Base-by-base conservation (phyloP, 192 early-diverging fungal genomes). In the Geranomyces variabilis region DNA sequence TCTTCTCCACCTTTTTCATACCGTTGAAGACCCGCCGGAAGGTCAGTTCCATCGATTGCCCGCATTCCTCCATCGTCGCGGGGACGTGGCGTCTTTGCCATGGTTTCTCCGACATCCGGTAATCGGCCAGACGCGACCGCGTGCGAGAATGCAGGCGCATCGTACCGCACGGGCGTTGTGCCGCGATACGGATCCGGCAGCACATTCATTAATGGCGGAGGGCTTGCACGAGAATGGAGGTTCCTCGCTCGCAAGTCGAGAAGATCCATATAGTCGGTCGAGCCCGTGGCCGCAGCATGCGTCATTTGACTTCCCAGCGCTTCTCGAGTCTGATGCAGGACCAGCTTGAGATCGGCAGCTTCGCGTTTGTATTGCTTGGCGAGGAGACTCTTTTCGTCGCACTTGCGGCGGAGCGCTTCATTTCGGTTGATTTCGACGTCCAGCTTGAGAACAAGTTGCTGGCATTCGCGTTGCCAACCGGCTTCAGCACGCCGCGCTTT, bases 401-500 rank as follows among this genome's bases (percentile, higher is more conserved):
- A 63, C 33, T 71, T 67, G 7, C 74, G 49, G 56, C 70, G 55
- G 0, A 86, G 70, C 29, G 67, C 73, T 51, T 86, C 85, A 41
- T 57, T 76, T 31, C 75, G 63, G 69, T 77, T 84, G 24, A 84
- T 46, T 77, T 87, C 85, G 19, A 60, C 24, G 22, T 87, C 84
- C 15, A 87, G 69, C 66, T 80, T 81, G 6, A 53, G 46, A 46
- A 87, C 79, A 19, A 87, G 71, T 29, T 84, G 67, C 61, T 86
- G 77, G 59, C 85, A 87, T 65, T 87, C 79, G 7, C 71, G 55
- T 61, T 87, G 72, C 85, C 85, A 87, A 53, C 61, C 76, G 0
- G 49, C 28, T 72, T 85, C 83, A 1, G 61, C 53, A 28, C 76
- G 71, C 14, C 75, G 67, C 5, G 64, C 21, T 49, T 84, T 83